Conservation (phyloP, 2,329 filamentous ascomycete genomes). For the Madurella fahalii region DNA sequence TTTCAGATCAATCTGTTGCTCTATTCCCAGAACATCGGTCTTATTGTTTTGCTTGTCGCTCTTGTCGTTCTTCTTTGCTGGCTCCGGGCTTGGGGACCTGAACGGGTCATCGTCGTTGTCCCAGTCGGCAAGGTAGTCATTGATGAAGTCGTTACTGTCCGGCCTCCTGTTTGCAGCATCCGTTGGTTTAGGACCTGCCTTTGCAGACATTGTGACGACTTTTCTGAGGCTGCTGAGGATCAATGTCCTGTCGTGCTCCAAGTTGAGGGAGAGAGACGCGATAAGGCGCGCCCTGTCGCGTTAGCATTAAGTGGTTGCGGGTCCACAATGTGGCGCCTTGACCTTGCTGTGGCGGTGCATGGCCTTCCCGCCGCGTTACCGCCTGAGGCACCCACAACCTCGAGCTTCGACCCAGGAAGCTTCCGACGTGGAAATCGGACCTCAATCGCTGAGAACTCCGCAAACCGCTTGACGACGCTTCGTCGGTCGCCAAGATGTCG, state of each 20-base stretch:
- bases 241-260: slow-evolving; percentile 39
- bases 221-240: not conserved
- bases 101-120: slow-evolving; percentile 47
- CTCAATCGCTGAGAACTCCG: slow-evolving; percentile 15
- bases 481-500: slow-evolving; percentile 37
- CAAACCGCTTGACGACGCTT: slow-evolving; percentile 24
- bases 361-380: not conserved
- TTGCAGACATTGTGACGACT: slow-evolving; percentile 28
- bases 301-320: too few relatives aligned
- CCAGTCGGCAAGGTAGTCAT: slow-evolving; percentile 67
- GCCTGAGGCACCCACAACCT: slow-evolving; percentile 21
- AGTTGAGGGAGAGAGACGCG: slow-evolving; percentile 29
- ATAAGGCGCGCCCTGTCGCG: slow-evolving; percentile 2
- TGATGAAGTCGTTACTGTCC: slow-evolving; percentile 61
- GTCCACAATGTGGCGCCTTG: too few relatives aligned
- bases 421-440: slow-evolving; percentile 16
- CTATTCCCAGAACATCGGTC: slow-evolving; percentile 63
- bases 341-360: not conserved
- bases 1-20: slow-evolving; percentile 77
- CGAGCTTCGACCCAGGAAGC: slow-evolving; percentile 20
- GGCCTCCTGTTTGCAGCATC: slow-evolving; percentile 17
- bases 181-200: slow-evolving; percentile 15
- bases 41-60: slow-evolving; percentile 45
- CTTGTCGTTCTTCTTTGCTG: slow-evolving; percentile 20
- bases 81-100: slow-evolving; percentile 41